Evolutionary conservation across 2,329 filamentous ascomycete genomes (phyloP).

Genomic region (Catunica adiposa): DNA sequence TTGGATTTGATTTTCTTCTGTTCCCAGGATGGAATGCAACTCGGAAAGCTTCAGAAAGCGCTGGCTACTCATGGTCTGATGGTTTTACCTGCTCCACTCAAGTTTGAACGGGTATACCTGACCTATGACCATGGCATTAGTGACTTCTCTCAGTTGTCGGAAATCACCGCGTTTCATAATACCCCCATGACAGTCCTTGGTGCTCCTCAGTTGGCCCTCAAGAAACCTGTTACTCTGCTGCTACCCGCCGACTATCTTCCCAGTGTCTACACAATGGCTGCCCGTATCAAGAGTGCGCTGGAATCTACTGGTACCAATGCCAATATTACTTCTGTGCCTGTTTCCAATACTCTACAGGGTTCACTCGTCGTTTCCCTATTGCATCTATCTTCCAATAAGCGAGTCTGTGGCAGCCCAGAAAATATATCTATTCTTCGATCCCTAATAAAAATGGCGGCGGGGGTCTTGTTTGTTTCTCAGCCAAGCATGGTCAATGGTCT

Average conservation of each 20-base stretch:
- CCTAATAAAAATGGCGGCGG: slow-evolving; percentile 23
- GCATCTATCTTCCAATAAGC: neutral
- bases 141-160: neutral
- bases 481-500: slow-evolving; percentile 24
- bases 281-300: neutral
- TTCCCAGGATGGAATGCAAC: slow-evolving; percentile 6
- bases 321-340: neutral
- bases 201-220: neutral
- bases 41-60: neutral
- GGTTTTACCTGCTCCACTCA: neutral
- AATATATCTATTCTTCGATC: slow-evolving; percentile 26
- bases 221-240: slow-evolving; percentile 3
- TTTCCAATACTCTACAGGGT: neutral
- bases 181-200: slow-evolving; percentile 3
- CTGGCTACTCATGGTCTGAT: slow-evolving; percentile 5
- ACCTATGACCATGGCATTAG: slow-evolving; percentile 1
- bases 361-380: slow-evolving; percentile 7
- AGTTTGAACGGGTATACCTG: neutral
- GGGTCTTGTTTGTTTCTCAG: slow-evolving; percentile 32
- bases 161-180: slow-evolving; percentile 4
- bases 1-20: slow-evolving; percentile 6
- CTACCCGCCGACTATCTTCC: slow-evolving; percentile 1
- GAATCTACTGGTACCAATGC: neutral
- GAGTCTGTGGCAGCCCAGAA: slow-evolving; percentile 8
- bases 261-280: neutral